phyloP scores from a whole-genome alignment of 352 stramenopile genomes.

The Hyaloperonospora arabidopsidis region DNA sequence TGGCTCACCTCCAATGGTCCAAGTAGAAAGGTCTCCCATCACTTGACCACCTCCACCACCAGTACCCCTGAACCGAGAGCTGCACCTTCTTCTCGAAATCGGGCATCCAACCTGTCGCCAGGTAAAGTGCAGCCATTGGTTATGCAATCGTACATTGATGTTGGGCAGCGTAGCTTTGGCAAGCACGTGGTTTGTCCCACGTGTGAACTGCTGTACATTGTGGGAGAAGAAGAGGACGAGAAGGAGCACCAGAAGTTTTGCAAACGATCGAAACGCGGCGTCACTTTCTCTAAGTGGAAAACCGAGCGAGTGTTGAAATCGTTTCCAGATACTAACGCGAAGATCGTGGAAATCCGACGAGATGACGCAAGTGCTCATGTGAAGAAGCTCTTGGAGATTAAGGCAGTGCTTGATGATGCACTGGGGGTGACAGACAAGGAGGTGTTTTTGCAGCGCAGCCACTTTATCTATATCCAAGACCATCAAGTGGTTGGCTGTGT shows the following conservation, averaged over 20 bases:
- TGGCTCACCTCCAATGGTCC: conserved; percentile 13
- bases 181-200: conserved; percentile 44
- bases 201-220: conserved; percentile 68
- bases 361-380: conserved; percentile 48
- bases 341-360: conserved; percentile 57
- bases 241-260: conserved; percentile 64
- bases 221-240: conserved; percentile 65
- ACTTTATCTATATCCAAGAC: conserved; percentile 56
- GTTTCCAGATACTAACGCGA: conserved; percentile 35
- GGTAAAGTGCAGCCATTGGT: conserved; percentile 10
- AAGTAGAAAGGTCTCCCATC: conserved; percentile 7
- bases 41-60: no score
- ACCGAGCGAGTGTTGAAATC: conserved; percentile 42
- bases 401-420: conserved; percentile 58
- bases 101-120: neutral
- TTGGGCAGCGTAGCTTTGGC: conserved; percentile 68
- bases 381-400: conserved; percentile 70
- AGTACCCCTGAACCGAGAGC: no score
- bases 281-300: conserved; percentile 61
- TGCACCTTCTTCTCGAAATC: no score
- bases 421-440: conserved; percentile 51
- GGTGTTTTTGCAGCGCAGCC: conserved; percentile 41
- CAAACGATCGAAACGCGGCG: conserved; percentile 29
- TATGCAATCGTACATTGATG: conserved; percentile 61
- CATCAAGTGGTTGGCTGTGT: conserved; percentile 57